Conservation (phyloP, 371 early-diverging fungal genomes). For the Polyrhizophydium stewartii region DNA sequence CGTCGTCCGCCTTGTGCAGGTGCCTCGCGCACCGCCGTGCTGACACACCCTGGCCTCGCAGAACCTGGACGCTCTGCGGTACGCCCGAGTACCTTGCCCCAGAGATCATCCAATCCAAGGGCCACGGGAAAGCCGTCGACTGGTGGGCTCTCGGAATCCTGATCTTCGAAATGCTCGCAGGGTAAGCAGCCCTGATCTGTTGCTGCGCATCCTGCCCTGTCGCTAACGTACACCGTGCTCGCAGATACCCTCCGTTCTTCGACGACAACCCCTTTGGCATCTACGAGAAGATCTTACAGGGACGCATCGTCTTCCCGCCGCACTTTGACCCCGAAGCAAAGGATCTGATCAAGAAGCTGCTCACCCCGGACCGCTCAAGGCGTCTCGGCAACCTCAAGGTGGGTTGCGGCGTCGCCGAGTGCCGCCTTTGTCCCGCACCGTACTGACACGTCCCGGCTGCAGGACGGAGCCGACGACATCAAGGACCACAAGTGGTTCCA, state of each 20-base stretch:
- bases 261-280: constrained; percentile 76
- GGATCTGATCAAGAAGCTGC: constrained; percentile 70
- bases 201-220: neutral
- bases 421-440: neutral
- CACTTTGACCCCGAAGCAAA: constrained; percentile 73
- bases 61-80: constrained; percentile 94
- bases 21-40: neutral
- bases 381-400: constrained; percentile 67
- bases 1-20: neutral
- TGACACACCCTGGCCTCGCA: constrained; percentile 9
- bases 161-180: constrained; percentile 63
- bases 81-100: constrained; percentile 91
- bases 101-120: constrained; percentile 58
- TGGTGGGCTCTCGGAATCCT: constrained; percentile 71
- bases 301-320: constrained; percentile 68
- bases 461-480: constrained; percentile 61
- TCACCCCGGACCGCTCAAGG: constrained; percentile 72
- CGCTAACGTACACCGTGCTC: neutral
- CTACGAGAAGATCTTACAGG: constrained; percentile 77
- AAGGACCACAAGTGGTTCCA: constrained; percentile 86
- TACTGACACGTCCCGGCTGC: neutral
- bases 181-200: constrained; percentile 18
- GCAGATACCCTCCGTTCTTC: constrained; percentile 54
- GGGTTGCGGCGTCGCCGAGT: constrained; percentile 36
- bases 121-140: constrained; percentile 63